Base-by-base conservation (phyloP, 805 yeast species). In the Ogataea angusta region DNA sequence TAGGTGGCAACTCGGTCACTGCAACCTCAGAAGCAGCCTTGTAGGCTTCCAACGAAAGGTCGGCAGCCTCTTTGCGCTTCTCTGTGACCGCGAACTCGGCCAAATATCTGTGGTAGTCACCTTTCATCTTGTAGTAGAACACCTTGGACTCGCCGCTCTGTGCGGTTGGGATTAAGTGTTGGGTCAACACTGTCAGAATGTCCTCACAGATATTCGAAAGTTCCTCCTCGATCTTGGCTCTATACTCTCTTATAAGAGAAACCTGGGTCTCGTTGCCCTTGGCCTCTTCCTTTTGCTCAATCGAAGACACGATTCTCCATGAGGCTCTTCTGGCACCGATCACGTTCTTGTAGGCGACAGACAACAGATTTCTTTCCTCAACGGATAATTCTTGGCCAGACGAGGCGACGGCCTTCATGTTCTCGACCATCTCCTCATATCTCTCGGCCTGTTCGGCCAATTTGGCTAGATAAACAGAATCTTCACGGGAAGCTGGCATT, bases 401-500 rank as follows among this genome's bases (percentile, higher is more conserved):
- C 30, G 95, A 84, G 57, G 97, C 98, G 61, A 93, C 98, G 40
- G 87, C 84, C 70, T 91, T 90, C 97, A 91, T 91, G 75, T 87
- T 88, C 69, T 88, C 96, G 59, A 91, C 98, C 97, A 87, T 89
- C 75, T 91, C 98, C 75, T 93, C 98, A 68, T 90, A 93, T 73
- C 98, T 95, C 75, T 93, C 99, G 63, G 98, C 97, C 76, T 91
- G 97, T 73, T 91, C 98, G 63, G 97, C 96, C 67, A 93, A 82
- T 67, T 93, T 91, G 69, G 98, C 98, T 64, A 93, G 81, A 72
- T 90, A 91, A 60, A 93, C 96, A 63, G 95, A 87, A 73, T 93
- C 95, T 82, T 93, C 98, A 77, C 97, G 95, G 63, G 91, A 77
- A 68, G 78, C 74, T 59, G 90, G 76, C 89, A 82, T 81, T 62